Percentiles rank a stretch among this genome's conserved stretches.
These are phyloP conservation scores for Kwoniella pini DNA, from an alignment of 768 basidiomycete species.

Conservation along the genomic window DNA sequence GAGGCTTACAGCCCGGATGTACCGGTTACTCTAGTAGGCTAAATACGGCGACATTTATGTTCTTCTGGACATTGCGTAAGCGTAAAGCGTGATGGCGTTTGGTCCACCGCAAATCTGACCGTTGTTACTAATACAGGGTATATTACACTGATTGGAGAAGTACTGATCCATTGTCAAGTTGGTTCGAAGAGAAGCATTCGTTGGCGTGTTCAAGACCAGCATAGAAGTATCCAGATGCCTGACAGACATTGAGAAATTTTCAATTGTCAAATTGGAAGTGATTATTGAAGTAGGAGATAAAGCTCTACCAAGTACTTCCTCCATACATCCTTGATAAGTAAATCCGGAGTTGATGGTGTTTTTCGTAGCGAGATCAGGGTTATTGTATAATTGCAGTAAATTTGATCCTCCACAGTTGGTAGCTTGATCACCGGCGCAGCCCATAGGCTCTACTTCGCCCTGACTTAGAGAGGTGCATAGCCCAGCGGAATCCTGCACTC, in stretches of 20 bases:
- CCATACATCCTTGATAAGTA: constrained; percentile 20
- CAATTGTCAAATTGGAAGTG: constrained; percentile 28
- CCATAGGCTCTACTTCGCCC: too few relatives aligned
- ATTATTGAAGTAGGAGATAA: constrained; percentile 31
- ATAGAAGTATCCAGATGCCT: constrained; percentile 24
- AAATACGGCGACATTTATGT: too few relatives aligned
- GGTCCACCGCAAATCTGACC: constrained; percentile 25
- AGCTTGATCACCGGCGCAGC: constrained; percentile 18
- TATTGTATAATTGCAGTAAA: constrained; percentile 23
- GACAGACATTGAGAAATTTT: constrained; percentile 35
- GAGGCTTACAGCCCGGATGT: too few relatives aligned
- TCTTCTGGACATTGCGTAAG: too few relatives aligned
- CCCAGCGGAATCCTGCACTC: too few relatives aligned
- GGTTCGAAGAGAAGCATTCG: constrained; percentile 40
- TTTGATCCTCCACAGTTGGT: constrained; percentile 16
- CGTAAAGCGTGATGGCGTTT: constrained; percentile 23
- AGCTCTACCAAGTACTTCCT: constrained; percentile 42
- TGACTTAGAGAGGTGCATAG: too few relatives aligned
- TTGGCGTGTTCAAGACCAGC: constrained; percentile 36
- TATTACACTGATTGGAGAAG: constrained; percentile 28
- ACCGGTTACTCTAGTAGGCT: too few relatives aligned
- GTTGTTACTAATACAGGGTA: constrained; percentile 36
- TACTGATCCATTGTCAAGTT: constrained; percentile 21
- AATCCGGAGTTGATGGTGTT: constrained; percentile 11
- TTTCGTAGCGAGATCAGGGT: constrained; percentile 14